Evolutionary conservation across 2,329 filamentous ascomycete genomes (phyloP).

Genomic region (Colletotrichum echinochloae): DNA sequence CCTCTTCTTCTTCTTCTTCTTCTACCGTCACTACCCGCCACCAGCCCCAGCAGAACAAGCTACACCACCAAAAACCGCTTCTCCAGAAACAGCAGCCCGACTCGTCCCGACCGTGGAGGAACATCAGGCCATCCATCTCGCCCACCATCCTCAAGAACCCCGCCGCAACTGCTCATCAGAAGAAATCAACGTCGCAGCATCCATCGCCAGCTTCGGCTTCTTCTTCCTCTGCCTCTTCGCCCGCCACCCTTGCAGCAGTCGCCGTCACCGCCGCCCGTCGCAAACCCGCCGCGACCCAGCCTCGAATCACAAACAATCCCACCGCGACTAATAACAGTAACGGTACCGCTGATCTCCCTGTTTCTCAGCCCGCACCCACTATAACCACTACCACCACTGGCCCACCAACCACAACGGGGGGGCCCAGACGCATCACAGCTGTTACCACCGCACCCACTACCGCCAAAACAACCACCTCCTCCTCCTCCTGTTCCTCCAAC

Average conservation of each 20-base stretch:
- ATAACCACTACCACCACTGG: slow-evolving; percentile 27
- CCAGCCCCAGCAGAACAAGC: slow-evolving; percentile 15
- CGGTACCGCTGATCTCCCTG: slow-evolving; percentile 17
- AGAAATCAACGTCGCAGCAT: slow-evolving; percentile 12
- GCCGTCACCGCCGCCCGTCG: slow-evolving; percentile 5
- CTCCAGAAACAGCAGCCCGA: slow-evolving; percentile 19
- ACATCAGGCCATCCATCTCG: slow-evolving; percentile 38
- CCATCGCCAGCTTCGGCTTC: slow-evolving; percentile 42
- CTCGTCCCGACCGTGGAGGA: slow-evolving; percentile 31
- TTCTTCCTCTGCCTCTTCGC: slow-evolving; percentile 48
- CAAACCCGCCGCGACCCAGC: slow-evolving; percentile 30
- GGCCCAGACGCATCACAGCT: slow-evolving; percentile 38
- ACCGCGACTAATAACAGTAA: slow-evolving; percentile 14
- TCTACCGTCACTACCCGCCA: not conserved
- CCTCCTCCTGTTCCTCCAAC: not conserved
- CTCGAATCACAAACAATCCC: slow-evolving; percentile 34
- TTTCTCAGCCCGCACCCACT: not conserved
- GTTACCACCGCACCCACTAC: slow-evolving; percentile 2
- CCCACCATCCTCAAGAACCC: slow-evolving; percentile 32
- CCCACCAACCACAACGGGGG: slow-evolving; percentile 37
- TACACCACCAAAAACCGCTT: slow-evolving; percentile 20
- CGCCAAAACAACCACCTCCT: slow-evolving; percentile 14
- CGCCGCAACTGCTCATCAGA: slow-evolving; percentile 7
- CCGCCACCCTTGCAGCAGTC: slow-evolving; percentile 3
- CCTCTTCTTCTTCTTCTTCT: not conserved